Conservation (phyloP, 192 early-diverging fungal species). For the Backusella mclennaniae region DNA sequence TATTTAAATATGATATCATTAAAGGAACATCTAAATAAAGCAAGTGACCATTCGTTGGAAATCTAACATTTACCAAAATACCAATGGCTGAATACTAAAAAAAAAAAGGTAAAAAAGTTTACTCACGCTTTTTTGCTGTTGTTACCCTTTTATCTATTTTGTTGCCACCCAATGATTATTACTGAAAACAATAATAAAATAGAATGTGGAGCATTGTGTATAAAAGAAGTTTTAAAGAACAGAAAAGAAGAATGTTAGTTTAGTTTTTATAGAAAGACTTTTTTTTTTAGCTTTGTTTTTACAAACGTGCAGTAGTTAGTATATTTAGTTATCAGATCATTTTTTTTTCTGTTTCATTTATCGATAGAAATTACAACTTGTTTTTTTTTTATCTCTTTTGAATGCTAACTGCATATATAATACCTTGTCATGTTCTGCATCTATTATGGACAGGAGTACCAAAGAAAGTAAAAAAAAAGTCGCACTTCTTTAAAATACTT, state of each 20-base stretch:
- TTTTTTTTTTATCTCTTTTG: background rate
- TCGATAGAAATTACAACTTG: background rate
- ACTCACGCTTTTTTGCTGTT: background rate
- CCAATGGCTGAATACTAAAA: conserved; percentile 8
- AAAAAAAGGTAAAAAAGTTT: background rate
- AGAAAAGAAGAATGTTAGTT: background rate
- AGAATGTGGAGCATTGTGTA: background rate
- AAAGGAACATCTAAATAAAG: conserved; percentile 2
- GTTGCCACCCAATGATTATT: background rate
- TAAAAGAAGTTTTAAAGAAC: background rate
- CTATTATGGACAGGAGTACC: background rate
- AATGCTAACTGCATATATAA: background rate
- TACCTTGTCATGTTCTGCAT: background rate
- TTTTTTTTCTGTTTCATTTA: background rate
- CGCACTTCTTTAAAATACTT: background rate
- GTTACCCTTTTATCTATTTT: background rate
- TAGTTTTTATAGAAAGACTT: background rate
- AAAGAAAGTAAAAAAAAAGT: background rate
- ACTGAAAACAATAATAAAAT: background rate
- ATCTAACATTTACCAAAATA: background rate
- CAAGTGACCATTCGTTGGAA: conserved; percentile 1
- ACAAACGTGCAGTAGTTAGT: background rate
- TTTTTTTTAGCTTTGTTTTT: background rate
- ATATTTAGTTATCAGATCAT: background rate
- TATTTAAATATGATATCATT: background rate